These are phyloP conservation scores for Aphanomyces stellatus DNA, from an alignment of 352 stramenopile genomes.

Conservation along the genomic window DNA sequence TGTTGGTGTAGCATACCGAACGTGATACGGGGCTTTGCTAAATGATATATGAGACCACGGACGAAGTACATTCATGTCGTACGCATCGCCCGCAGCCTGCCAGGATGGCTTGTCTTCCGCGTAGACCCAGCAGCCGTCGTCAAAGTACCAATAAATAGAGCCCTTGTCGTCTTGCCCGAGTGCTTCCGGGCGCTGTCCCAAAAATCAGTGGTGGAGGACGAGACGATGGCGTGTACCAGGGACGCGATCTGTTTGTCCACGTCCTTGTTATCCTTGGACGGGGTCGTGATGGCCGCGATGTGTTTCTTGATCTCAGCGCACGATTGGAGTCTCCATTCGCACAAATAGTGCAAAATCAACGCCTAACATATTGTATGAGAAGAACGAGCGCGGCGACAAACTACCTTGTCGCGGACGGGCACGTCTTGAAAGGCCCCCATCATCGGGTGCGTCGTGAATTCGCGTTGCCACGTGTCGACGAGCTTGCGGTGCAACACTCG, in stretches of 20 bases:
- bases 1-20: slow-evolving; percentile 8
- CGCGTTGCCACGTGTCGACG: slow-evolving; percentile 62
- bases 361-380: slow-evolving; percentile 30
- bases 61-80: not conserved
- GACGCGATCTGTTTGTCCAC: slow-evolving; percentile 43
- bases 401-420: slow-evolving; percentile 49
- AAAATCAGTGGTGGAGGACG: not conserved
- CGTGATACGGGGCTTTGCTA: slow-evolving; percentile 10
- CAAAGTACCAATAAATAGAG: slow-evolving; percentile 78
- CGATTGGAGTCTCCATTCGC: slow-evolving; percentile 73
- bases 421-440: slow-evolving; percentile 46
- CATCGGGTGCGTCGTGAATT: slow-evolving; percentile 63
- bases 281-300: slow-evolving; percentile 31
- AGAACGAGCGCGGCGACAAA: not conserved
- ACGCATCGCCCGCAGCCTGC: slow-evolving; percentile 31
- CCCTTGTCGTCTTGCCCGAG: slow-evolving; percentile 70
- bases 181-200: slow-evolving; percentile 40
- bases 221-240: slow-evolving; percentile 35
- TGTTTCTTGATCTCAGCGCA: slow-evolving; percentile 70
- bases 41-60: not conserved
- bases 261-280: slow-evolving; percentile 46
- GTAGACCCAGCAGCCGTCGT: slow-evolving; percentile 80
- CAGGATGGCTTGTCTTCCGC: slow-evolving; percentile 61
- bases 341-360: slow-evolving; percentile 69
- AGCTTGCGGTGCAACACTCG: slow-evolving; percentile 62